Evolutionary conservation across 306 rosid species (phyloP), one percentile per base, ranked within the genome.

Genomic region (Lagenaria siceraria): DNA sequence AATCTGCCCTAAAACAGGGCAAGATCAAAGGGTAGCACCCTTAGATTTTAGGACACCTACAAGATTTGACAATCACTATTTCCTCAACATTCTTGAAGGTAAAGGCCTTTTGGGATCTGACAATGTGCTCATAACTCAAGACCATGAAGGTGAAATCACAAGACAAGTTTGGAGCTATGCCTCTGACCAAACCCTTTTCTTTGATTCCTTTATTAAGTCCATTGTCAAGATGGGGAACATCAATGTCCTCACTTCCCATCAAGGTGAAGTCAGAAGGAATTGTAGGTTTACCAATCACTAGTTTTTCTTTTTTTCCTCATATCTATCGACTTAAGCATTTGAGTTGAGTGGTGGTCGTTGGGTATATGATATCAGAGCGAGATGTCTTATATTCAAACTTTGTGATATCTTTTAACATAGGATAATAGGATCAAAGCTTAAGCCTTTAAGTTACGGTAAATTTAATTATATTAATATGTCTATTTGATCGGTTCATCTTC

Each of bases 181-280:
- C 22, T 84, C 94, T 11, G 83, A 92, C 35, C 81, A 87, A 70
- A 29, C 87, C 13, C 83, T 73, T 69, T 94, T 92, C 85, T 94
- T 92, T 78, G 83, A 51, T 42, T 88, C 97, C 14, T 94, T 87
- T 83, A 90, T 84, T 5, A 83, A 81, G 10, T 94, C 98, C 11
- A 81, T 94, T 63, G 68, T 92, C 65, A 94, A 90, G 85, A 94
- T 94, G 98, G 97, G 97, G 25, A 92, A 81, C 58, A 94, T 94
- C 76, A 87, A 90, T 75, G 90, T 88, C 8, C 87, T 94, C 22
- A 88, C 93, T 0, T 92, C 86, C 46, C 40, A 79, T 52, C 84
- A 85, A 52, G 97, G 98, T 59, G 90, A 90, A 81, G 78, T 92
- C 36, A 84, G 98, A 76, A 87, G 79, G 78, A 81, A 86, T 66